phyloP scores from a whole-genome alignment of 73 alveolate species.

The Breviolum minutum region DNA sequence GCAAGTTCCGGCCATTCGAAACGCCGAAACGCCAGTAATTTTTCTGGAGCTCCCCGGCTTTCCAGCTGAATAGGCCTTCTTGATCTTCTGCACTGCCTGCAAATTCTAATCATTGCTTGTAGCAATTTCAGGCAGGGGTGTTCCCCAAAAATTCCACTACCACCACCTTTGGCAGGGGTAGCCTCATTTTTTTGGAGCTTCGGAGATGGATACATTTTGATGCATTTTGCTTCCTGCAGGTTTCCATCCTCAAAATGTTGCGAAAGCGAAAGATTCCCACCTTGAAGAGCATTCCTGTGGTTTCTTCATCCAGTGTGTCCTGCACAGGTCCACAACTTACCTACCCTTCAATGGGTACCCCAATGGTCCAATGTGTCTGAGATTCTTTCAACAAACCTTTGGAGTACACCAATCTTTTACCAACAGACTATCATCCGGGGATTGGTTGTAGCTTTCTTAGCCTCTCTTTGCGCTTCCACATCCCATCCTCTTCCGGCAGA shows the following conservation, averaged over 20 bases:
- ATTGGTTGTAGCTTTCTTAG: background rate
- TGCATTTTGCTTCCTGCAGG: too few relatives aligned
- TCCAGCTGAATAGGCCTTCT: slow-evolving; percentile 62
- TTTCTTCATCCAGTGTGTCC: slow-evolving; percentile 68
- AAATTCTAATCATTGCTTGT: background rate
- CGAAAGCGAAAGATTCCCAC: too few relatives aligned
- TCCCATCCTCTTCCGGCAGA: slow-evolving; percentile 62
- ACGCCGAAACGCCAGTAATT: background rate
- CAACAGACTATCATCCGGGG: too few relatives aligned
- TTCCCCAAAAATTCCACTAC: background rate
- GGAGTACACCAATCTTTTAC: too few relatives aligned
- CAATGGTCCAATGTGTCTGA: too few relatives aligned
- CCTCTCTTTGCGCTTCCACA: background rate
- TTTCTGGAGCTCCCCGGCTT: background rate
- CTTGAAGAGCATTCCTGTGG: slow-evolving; percentile 89
- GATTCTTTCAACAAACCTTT: too few relatives aligned
- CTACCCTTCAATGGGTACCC: background rate
- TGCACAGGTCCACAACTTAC: background rate
- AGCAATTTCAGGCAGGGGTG: background rate
- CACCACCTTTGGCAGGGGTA: too few relatives aligned
- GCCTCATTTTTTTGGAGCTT: too few relatives aligned
- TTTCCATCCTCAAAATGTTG: too few relatives aligned
- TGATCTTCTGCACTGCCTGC: slow-evolving; percentile 80
- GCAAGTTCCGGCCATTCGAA: background rate
- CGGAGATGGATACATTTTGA: too few relatives aligned